Evolutionary conservation across 208 protist genomes (phyloP).

Genomic region (Giardia muris): DNA sequence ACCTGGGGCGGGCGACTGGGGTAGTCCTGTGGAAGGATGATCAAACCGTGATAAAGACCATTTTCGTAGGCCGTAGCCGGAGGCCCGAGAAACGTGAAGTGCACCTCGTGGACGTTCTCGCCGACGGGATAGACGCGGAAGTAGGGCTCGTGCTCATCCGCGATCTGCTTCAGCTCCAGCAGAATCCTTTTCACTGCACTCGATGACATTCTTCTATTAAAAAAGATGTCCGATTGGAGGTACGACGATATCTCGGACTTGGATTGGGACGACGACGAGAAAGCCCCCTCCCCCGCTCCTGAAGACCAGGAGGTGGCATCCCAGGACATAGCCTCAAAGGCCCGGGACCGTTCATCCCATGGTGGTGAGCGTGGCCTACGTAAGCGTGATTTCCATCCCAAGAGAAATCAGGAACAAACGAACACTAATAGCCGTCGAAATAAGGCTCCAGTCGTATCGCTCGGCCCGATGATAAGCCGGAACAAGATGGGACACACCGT

Average conservation of each 20-base stretch:
- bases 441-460: too few species aligned
- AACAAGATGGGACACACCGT: too few species aligned
- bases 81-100: slow-evolving; percentile 16
- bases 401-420: too few species aligned
- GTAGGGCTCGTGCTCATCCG: neutral
- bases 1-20: neutral
- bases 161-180: neutral
- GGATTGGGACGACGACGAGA: neutral
- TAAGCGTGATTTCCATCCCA: too few species aligned
- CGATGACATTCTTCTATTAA: neutral
- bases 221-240: neutral
- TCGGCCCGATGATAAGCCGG: too few species aligned
- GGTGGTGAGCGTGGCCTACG: too few species aligned
- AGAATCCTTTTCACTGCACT: neutral
- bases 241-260: neutral
- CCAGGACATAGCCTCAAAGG: too few species aligned
- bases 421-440: too few species aligned
- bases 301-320: too few species aligned
- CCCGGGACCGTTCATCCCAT: too few species aligned
- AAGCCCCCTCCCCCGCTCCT: too few species aligned
- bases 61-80: neutral
- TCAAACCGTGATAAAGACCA: slow-evolving; percentile 21
- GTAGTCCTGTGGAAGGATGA: neutral
- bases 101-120: neutral
- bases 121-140: neutral